Evolutionary conservation across 2,329 filamentous ascomycete genomes (phyloP).

Genomic region (Cyphellophora attinorum): DNA sequence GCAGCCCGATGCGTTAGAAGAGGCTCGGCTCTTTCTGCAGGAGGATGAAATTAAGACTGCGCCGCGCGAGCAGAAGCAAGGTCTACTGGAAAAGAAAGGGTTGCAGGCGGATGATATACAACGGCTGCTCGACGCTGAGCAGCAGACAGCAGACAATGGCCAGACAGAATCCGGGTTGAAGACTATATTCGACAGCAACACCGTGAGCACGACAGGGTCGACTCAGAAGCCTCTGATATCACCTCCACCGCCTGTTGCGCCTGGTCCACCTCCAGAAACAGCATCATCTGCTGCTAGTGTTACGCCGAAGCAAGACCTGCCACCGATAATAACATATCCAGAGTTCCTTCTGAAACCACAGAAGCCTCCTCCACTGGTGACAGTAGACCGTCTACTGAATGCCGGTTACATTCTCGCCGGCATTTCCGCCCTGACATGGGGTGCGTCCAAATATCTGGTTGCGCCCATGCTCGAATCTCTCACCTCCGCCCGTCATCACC

Average conservation of each 20-base stretch:
- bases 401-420: constrained; percentile 49
- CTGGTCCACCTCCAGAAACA: constrained; percentile 9
- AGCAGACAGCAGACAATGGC: constrained; percentile 7
- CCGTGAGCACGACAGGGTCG: not conserved
- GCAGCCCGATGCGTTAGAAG: constrained; percentile 42
- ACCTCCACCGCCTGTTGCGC: constrained; percentile 8
- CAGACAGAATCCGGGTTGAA: constrained; percentile 12
- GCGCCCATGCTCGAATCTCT: constrained; percentile 25
- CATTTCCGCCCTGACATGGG: constrained; percentile 47
- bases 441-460: constrained; percentile 20
- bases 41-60: constrained; percentile 63
- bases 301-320: constrained; percentile 31
- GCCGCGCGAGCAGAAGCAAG: constrained; percentile 60
- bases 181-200: constrained; percentile 16
- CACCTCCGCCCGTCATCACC: constrained; percentile 47
- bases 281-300: constrained; percentile 6
- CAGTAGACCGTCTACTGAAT: constrained; percentile 45
- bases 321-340: constrained; percentile 58
- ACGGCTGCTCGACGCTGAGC: constrained; percentile 45
- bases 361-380: constrained; percentile 52
- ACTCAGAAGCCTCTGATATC: not conserved
- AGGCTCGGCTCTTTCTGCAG: constrained; percentile 66
- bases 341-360: constrained; percentile 52
- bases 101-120: constrained; percentile 59
- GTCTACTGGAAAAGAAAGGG: constrained; percentile 71